These are phyloP conservation scores for Fusarium sp. DNA, from an alignment of 2,329 filamentous ascomycete genomes.

Conservation along the genomic window DNA sequence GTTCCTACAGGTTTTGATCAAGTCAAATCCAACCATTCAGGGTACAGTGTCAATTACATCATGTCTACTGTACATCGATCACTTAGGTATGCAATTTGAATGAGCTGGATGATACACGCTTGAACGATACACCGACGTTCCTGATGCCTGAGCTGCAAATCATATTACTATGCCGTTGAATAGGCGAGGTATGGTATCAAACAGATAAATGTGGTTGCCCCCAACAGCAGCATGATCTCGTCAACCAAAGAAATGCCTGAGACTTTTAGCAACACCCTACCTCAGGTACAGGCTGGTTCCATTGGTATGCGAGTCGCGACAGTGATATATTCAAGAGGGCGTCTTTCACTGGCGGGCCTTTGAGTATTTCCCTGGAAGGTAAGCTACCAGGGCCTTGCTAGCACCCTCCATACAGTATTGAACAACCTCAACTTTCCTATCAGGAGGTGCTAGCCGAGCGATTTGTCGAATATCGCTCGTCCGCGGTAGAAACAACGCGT, in stretches of 20 bases:
- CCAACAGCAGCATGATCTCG: neutral
- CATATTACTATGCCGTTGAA: neutral
- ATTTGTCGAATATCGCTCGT: conserved; percentile 85
- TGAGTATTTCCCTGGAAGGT: conserved; percentile 56
- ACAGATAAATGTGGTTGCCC: neutral
- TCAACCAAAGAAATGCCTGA: neutral
- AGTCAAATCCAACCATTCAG: conserved; percentile 38
- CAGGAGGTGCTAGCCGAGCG: conserved; percentile 62
- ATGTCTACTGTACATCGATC: conserved; percentile 7
- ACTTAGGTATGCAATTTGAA: neutral
- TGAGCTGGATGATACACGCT: neutral
- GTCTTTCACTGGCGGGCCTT: conserved; percentile 8
- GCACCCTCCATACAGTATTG: conserved; percentile 94
- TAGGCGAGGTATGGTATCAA: neutral
- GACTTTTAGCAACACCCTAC: neutral
- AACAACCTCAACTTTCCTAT: conserved; percentile 73
- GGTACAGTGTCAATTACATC: conserved; percentile 16
- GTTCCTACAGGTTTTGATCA: conserved; percentile 40
- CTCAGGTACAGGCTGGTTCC: neutral
- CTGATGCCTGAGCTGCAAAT: neutral
- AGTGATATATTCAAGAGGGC: neutral
- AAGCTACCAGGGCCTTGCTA: conserved; percentile 82
- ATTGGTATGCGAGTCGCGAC: neutral
- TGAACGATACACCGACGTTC: neutral
- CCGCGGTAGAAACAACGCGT: conserved; percentile 84